Evolutionary conservation across 371 early-diverging fungal genomes (phyloP).

Genomic region (Cokeromyces recurvatus): DNA sequence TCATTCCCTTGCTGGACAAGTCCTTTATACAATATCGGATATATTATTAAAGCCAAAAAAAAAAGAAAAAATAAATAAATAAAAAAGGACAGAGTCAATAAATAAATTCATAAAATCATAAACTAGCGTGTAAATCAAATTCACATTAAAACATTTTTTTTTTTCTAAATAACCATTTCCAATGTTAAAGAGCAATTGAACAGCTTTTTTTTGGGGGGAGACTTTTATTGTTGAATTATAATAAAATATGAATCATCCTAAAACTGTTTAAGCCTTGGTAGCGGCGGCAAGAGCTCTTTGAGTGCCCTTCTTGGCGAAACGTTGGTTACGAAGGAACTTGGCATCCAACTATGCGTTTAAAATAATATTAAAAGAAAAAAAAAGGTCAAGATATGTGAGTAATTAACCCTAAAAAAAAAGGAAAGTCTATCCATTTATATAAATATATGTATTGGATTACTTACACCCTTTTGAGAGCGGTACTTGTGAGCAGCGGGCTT

Average conservation of each 20-base stretch:
- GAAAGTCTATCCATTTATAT: not conserved
- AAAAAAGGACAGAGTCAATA: not conserved
- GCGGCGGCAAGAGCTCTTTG: slow-evolving; percentile 30
- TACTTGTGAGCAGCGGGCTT: slow-evolving; percentile 86
- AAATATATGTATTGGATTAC: slow-evolving; percentile 13
- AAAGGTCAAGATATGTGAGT: no score
- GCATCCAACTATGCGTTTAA: slow-evolving; percentile 66
- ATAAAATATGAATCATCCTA: no score
- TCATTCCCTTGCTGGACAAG: slow-evolving; percentile 14
- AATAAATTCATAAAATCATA: not conserved
- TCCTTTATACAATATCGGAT: no score
- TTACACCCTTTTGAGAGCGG: slow-evolving; percentile 90
- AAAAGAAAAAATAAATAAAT: no score
- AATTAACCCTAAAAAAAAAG: not conserved
- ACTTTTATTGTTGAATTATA: no score
- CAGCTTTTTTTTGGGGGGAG: no score
- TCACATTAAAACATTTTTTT: no score
- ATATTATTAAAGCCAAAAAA: no score
- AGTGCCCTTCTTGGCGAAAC: slow-evolving; percentile 88
- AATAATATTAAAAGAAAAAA: no score
- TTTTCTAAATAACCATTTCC: no score
- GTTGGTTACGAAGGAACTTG: slow-evolving; percentile 98
- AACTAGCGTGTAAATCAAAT: no score
- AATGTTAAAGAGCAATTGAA: no score
- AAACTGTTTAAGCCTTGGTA: slow-evolving; percentile 64